A percentile compares a stretch with the other conserved stretches of the same genome.
These are phyloP conservation scores for Lentinula edodes DNA, from an alignment of 768 basidiomycete genomes.

Conservation along the genomic window DNA sequence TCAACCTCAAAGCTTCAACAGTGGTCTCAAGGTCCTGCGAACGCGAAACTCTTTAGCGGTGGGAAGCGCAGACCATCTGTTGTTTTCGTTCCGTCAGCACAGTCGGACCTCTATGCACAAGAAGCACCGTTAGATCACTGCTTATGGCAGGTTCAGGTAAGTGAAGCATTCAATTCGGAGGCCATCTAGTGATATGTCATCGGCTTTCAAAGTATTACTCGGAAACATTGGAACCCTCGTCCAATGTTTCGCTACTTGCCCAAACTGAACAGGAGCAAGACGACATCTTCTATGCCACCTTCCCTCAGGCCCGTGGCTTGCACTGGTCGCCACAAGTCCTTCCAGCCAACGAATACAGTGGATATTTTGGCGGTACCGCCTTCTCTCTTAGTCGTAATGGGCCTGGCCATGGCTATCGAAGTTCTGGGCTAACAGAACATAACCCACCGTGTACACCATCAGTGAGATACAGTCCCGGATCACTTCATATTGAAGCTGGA, in stretches of 20 bases:
- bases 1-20: background rate
- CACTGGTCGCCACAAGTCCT: constrained; percentile 10
- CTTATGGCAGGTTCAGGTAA: constrained; percentile 5
- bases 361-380: constrained; percentile 12
- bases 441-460: background rate
- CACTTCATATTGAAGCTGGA: background rate
- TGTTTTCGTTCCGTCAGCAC: background rate
- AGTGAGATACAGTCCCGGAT: background rate
- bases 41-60: background rate
- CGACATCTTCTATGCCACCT: constrained; percentile 32
- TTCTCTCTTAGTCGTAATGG: constrained; percentile 3
- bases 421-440: background rate
- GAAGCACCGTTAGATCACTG: background rate
- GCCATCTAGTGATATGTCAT: constrained; percentile 1
- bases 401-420: background rate
- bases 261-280: constrained; percentile 31
- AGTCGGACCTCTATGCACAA: background rate
- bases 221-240: constrained; percentile 4
- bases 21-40: background rate
- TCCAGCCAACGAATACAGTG: constrained; percentile 7
- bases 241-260: constrained; percentile 20
- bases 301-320: constrained; percentile 26
- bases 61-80: background rate
- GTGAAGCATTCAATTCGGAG: background rate
- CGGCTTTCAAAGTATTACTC: constrained; percentile 7